Evolutionary conservation across 495 filamentous ascomycete genomes (phyloP), one percentile per base, ranked within the genome.

Genomic region (Xanthoparmelia taractica): DNA sequence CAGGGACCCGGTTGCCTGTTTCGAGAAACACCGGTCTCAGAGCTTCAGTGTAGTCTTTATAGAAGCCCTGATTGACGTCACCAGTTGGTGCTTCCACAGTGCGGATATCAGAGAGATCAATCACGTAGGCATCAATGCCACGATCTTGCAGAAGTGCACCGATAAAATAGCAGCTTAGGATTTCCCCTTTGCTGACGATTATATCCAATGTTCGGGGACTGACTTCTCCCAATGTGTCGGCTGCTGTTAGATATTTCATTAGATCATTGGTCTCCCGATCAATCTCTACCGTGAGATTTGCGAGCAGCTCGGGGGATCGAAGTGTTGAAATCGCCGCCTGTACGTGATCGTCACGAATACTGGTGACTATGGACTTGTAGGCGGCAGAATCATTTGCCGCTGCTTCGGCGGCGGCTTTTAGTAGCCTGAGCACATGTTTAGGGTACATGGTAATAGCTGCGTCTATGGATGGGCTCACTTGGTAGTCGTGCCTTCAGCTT

Each of bases 161-260:
- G 84, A 97, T 89, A 68, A 93, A 90, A 25, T 85, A 79, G 73
- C 90, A 96, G 73, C 89, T 90, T 37, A 97, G 76, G 73, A 96
- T 96, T 78, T 97, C 93, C 27, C 93, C 93, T 55, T 89, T 88
- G 69, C 90, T 90, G 40, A 97, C 85, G 25, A 97, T 89, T 60
- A 89, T 87, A 72, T 97, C 93, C 70, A 93, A 88, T 23, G 87
- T 90, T 63, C 87, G 81, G 3, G 85, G 82, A 71, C 89, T 91
- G 67, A 96, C 88, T 71, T 92, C 84, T 37, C 82, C 83, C 36
- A 89, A 70, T 4, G 77, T 82, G 71, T 82, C 74, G 36, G 85
- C 82, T 8, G 84, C 83, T 59, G 82, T 80, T 45, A 90, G 73
- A 50, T 88, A 77, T 65, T 78, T 82, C 31, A 78, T 73, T 36